A percentile compares a stretch with the other conserved stretches of the same genome.
These are phyloP conservation scores for Annulohypoxylon stygium DNA, from an alignment of 495 filamentous ascomycete genomes.

Conservation along the genomic window DNA sequence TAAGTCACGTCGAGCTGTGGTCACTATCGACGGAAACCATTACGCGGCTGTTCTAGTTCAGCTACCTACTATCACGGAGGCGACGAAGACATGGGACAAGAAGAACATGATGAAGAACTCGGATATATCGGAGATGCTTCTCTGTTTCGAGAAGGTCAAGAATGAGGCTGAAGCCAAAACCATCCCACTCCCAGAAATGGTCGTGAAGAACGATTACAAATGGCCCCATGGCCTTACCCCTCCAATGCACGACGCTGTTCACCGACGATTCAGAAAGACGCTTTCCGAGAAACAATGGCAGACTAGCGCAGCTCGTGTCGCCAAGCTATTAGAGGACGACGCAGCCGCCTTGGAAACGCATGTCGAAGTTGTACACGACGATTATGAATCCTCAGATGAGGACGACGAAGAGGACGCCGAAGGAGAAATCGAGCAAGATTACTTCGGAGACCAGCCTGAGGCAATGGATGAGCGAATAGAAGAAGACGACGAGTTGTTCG, in stretches of 20 bases:
- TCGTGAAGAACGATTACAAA: slow-evolving; percentile 74
- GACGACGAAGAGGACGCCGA: slow-evolving; percentile 70
- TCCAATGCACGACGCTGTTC: slow-evolving; percentile 87
- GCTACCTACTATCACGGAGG: slow-evolving; percentile 90
- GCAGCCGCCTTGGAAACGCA: slow-evolving; percentile 59
- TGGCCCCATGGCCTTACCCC: slow-evolving; percentile 95
- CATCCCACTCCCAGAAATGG: slow-evolving; percentile 72
- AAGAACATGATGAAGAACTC: slow-evolving; percentile 92
- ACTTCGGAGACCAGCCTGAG: slow-evolving; percentile 50
- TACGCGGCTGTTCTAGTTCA: slow-evolving; percentile 90
- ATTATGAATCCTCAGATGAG: slow-evolving; percentile 61
- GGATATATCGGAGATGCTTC: slow-evolving; percentile 95
- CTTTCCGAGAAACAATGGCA: slow-evolving; percentile 88
- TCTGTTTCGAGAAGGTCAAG: slow-evolving; percentile 78
- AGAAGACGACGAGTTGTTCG: slow-evolving; percentile 56
- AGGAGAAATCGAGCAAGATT: slow-evolving; percentile 64
- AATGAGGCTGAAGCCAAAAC: slow-evolving; percentile 80
- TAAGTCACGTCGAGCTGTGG: slow-evolving; percentile 78
- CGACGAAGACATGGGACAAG: slow-evolving; percentile 96
- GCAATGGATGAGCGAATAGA: slow-evolving; percentile 39
- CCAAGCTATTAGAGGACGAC: slow-evolving; percentile 80
- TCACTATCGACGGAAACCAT: slow-evolving; percentile 74
- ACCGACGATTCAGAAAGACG: slow-evolving; percentile 86
- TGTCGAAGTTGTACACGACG: slow-evolving; percentile 64
- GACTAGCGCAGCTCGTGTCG: slow-evolving; percentile 85